Conservation (phyloP, 169 alveolate genomes). For the Cryptosporidium meleagridis region DNA sequence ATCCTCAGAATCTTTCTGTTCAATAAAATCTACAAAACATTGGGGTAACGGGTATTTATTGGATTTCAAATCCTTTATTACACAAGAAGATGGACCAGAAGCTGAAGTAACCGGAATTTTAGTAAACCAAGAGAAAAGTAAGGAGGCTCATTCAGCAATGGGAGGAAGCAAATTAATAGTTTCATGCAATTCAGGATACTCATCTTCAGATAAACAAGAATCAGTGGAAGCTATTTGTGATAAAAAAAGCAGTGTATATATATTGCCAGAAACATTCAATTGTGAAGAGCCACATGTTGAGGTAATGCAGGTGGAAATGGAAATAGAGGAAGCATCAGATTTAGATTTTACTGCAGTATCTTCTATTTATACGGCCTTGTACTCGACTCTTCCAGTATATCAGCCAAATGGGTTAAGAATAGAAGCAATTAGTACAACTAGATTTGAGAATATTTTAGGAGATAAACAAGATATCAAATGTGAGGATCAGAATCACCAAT, state of each 20-base stretch:
- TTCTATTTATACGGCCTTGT: constrained; percentile 47
- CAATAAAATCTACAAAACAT: constrained; percentile 50
- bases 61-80: not conserved
- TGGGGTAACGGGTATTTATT: constrained; percentile 53
- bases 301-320: constrained; percentile 35
- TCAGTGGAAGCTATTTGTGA: constrained; percentile 35
- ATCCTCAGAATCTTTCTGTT: constrained; percentile 9
- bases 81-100: not conserved
- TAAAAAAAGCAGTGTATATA: constrained; percentile 11
- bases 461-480: not conserved
- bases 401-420: constrained; percentile 50
- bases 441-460: constrained; percentile 3
- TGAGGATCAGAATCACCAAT: constrained; percentile 46
- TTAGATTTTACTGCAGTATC: constrained; percentile 53
- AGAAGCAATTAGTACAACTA: constrained; percentile 30
- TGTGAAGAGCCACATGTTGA: constrained; percentile 59
- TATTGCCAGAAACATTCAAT: constrained; percentile 17
- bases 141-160: not conserved
- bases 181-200: constrained; percentile 42
- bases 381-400: constrained; percentile 44
- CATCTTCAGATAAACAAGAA: not conserved
- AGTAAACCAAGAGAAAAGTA: not conserved
- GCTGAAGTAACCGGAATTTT: not conserved
- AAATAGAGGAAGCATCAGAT: constrained; percentile 35
- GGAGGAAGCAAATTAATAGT: constrained; percentile 5